These are phyloP conservation scores for Pichia sp. DNA, from an alignment of 1,139 yeast genomes.

Conservation along the genomic window DNA sequence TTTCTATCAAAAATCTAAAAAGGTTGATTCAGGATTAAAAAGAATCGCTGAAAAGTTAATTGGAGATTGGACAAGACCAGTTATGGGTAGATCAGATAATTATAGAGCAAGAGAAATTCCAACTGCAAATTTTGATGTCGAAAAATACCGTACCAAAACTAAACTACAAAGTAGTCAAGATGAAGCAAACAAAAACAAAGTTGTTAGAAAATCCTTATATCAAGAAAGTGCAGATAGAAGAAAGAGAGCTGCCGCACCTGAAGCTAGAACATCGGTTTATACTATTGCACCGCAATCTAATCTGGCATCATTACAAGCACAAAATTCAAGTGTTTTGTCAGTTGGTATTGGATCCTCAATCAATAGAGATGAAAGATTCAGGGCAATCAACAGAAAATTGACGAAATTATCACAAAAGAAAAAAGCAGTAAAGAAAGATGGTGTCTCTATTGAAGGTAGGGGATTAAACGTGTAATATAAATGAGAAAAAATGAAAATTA, in stretches of 20 bases:
- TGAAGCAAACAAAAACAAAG: conserved; percentile 19
- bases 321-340: conserved; percentile 30
- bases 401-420: conserved; percentile 38
- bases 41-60: conserved; percentile 84
- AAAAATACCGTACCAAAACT: conserved; percentile 41
- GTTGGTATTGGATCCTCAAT: conserved; percentile 46
- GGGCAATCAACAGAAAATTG: conserved; percentile 56
- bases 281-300: conserved; percentile 84
- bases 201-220: conserved; percentile 52
- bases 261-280: conserved; percentile 81
- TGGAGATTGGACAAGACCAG: conserved; percentile 98
- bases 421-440: conserved; percentile 47
- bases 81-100: conserved; percentile 91
- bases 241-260: conserved; percentile 92
- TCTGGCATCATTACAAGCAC: conserved; percentile 30
- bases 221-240: conserved; percentile 91
- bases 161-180: conserved; percentile 17
- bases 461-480: conserved; percentile 35
- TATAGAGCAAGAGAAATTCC: conserved; percentile 81
- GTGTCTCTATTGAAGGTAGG: conserved; percentile 79
- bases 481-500: not conserved
- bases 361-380: conserved; percentile 69
- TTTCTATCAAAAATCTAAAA: conserved; percentile 86
- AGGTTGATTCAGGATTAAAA: conserved; percentile 82
- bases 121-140: conserved; percentile 64